Percentiles rank a stretch among this genome's conserved stretches.
These are phyloP conservation scores for Suillus luteus DNA, from an alignment of 768 basidiomycete species.

Conservation along the genomic window DNA sequence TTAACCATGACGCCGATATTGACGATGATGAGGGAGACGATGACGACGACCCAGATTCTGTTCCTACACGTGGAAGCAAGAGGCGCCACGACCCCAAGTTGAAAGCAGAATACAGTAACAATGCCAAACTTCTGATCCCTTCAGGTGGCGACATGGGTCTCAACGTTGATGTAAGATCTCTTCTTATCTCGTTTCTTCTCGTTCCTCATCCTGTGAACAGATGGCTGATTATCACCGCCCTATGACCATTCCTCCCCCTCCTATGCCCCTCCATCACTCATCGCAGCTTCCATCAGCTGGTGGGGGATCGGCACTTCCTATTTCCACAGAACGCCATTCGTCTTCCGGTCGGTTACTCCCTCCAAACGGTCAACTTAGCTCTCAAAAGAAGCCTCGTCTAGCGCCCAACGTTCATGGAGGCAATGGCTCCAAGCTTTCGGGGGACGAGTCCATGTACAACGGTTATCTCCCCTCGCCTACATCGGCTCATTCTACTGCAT, in stretches of 20 bases:
- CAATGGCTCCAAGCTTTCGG: constrained; percentile 26
- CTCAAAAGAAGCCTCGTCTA: constrained; percentile 36
- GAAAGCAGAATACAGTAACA: constrained; percentile 31
- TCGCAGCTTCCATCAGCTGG: constrained; percentile 25
- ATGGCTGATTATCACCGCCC: constrained; percentile 35
- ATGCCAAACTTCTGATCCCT: constrained; percentile 21
- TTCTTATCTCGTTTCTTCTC: too few relatives aligned
- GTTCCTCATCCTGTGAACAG: constrained; percentile 21
- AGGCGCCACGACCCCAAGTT: constrained; percentile 30
- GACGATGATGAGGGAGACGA: constrained; percentile 42
- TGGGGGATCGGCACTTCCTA: constrained; percentile 31
- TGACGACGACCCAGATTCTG: constrained; percentile 37
- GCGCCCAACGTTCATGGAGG: constrained; percentile 23
- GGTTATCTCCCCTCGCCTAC: constrained; percentile 36
- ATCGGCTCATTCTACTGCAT: constrained; percentile 28
- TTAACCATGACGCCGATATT: constrained; percentile 26
- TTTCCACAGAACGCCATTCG: constrained; percentile 37
- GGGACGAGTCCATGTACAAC: constrained; percentile 34
- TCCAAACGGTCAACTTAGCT: constrained; percentile 24
- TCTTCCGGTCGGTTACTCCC: constrained; percentile 33
- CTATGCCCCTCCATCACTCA: constrained; percentile 33
- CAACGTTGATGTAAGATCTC: constrained; percentile 29
- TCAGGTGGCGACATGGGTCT: constrained; percentile 24
- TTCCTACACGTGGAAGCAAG: constrained; percentile 19
- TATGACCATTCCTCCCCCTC: constrained; percentile 36